Evolutionary conservation across 148 eudicot genomes (phyloP), one percentile per base, ranked within the genome.

Genomic region (Vaccinium myrtillus): DNA sequence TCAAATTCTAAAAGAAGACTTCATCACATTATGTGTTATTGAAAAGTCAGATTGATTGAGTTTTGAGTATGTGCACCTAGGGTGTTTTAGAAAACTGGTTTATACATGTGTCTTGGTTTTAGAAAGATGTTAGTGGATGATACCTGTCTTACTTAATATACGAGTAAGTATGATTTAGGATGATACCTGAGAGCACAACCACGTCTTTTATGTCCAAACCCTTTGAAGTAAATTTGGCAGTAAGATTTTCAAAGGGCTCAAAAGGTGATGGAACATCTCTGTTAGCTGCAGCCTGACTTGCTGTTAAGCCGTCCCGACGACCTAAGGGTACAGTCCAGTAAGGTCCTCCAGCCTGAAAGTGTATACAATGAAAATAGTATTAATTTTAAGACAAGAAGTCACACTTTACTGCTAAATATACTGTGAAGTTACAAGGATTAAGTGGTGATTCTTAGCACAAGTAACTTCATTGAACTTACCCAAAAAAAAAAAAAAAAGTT

Each of bases 141-240:
- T n/a, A n/a, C n/a, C n/a, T n/a, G n/a, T n/a, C n/a, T n/a, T n/a
- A 36, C 39, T 36, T 36, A 36, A 36, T 36, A 2, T 36, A 36
- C 39, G 39, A 1, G 21, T 65, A 15, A 32, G 53, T 11, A 39
- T 23, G 55, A 23, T 80, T 11, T 19, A 39, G n/a, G 32, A 56
- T 83, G 63, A 48, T 91, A 93, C 96, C 96, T 71, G 95, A 94
- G 18, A 94, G 94, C 54, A 91, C 92, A 39, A 91, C 95, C 39
- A 94, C 89, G 54, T 94, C 98, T 69, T 91, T 92, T 25, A 75
- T 53, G 10, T 85, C 82, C 19, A 94, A 91, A 51, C 98, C 98
- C 84, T 94, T 92, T 9, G 94, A 83, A 9, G 90, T 90, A 81
- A 94, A 94, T 79, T 94, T 94, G 11, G 94, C 93, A 5, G 95